Evolutionary conservation across 2,329 filamentous ascomycete genomes (phyloP), one percentile per base, ranked within the genome.

Genomic region (Penicillium sp.): DNA sequence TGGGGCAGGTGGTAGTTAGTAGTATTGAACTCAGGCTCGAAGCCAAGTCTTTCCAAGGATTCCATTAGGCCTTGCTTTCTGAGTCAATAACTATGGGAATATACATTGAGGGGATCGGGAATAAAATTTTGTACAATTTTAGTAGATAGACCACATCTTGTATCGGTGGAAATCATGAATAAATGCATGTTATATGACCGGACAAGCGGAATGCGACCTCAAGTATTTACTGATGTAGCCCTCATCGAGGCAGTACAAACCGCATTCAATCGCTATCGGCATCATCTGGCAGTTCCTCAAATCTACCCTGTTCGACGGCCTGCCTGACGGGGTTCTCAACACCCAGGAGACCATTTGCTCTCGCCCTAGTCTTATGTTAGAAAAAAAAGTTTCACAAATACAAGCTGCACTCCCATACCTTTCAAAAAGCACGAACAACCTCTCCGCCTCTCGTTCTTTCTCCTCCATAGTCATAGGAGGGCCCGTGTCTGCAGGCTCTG

Each of bases 371-470:
- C 29, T 3, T 14, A 45, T n/a, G 54, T 68, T 51, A 70, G 60
- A 49, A 19, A 7, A 34, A 7, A 16, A 14, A 9, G n/a, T n/a
- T 36, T 14, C 24, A 5, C 21, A 24, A 24, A 14, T 34, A 29
- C 3, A 3, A 29, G 2, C 3, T 8, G 2, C n/a, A 19, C 8
- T 48, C 31, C 10, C 46, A 2, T 76, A 89, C 88, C 90, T 83
- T 74, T 97, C 92, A 74, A 97, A 97, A 3, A 97, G 77, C 11
- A 96, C 91, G 75, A 95, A 97, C 1, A 97, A 74, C 52, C 86
- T 84, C 73, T 97, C 93, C 0, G 92, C 93, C 69, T 99, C 94
- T 54, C 90, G 81, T 72, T 96, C 90, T 72, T 93, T 97, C 76
- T 97, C 93, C 61, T 92, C 92, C 43, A 90, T 80, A 0, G 89